Percentiles rank a stretch among this genome's conserved stretches.
These are phyloP conservation scores for Acanthamoeba triangularis DNA, from an alignment of 208 protist genomes.

Conservation along the genomic window DNA sequence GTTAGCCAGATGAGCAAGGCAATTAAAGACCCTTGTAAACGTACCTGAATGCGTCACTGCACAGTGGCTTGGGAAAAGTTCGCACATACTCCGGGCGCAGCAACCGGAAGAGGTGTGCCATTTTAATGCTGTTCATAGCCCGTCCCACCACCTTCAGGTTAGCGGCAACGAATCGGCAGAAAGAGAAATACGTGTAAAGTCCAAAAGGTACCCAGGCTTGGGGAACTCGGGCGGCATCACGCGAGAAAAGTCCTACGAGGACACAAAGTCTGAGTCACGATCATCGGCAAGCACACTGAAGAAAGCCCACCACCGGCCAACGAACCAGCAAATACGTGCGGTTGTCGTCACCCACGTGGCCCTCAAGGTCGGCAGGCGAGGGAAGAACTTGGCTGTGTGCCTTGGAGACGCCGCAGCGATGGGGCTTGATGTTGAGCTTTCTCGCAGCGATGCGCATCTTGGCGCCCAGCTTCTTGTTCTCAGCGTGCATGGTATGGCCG, in stretches of 20 bases:
- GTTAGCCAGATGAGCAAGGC: not conserved
- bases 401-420: constrained; percentile 8
- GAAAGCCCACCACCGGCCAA: not conserved
- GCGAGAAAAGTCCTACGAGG: constrained; percentile 37
- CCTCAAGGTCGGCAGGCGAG: constrained; percentile 47
- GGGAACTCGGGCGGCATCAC: constrained; percentile 56
- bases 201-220: constrained; percentile 15
- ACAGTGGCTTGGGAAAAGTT: constrained; percentile 15
- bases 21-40: not conserved
- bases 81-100: constrained; percentile 65
- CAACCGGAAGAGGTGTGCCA: constrained; percentile 56
- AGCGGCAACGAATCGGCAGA: not conserved
- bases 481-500: constrained; percentile 81
- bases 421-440: constrained; percentile 26
- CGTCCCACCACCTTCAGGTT: not conserved
- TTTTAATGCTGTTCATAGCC: not conserved
- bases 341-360: constrained; percentile 70
- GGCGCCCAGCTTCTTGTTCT: constrained; percentile 25
- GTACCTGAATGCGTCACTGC: constrained; percentile 58
- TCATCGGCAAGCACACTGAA: no score
- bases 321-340: constrained; percentile 83
- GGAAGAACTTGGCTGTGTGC: not conserved
- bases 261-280: not conserved
- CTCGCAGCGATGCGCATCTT: constrained; percentile 53
- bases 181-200: no score